phyloP scores from a whole-genome alignment of 805 yeast species.

The Yamadazyma sp. region DNA sequence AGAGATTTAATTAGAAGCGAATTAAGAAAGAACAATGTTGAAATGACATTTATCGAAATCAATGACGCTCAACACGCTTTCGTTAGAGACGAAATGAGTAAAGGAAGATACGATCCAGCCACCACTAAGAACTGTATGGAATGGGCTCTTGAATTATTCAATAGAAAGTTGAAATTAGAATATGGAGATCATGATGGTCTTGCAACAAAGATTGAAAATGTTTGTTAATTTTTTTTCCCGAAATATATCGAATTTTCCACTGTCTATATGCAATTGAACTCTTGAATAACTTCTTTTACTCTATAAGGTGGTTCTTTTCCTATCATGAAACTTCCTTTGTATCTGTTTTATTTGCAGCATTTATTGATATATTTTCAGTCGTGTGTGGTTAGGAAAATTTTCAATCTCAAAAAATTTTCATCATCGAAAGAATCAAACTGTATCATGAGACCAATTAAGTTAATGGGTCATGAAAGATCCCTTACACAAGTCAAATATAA shows the following conservation, averaged over 20 bases:
- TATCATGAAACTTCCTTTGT: too few relatives aligned
- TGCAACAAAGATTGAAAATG: slow-evolving; percentile 52
- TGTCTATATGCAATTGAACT: too few relatives aligned
- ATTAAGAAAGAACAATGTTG: slow-evolving; percentile 56
- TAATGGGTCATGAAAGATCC: slow-evolving; percentile 97
- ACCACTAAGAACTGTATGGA: slow-evolving; percentile 64
- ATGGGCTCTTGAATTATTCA: slow-evolving; percentile 67
- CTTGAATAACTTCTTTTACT: too few relatives aligned
- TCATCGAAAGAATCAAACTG: slow-evolving; percentile 1
- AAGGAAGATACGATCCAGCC: slow-evolving; percentile 82
- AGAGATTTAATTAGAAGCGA: slow-evolving; percentile 65
- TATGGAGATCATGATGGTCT: slow-evolving; percentile 61
- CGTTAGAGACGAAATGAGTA: slow-evolving; percentile 72
- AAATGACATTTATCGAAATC: slow-evolving; percentile 69
- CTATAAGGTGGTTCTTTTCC: too few relatives aligned
- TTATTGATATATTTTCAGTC: too few relatives aligned
- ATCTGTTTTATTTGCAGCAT: too few relatives aligned
- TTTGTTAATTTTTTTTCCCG: slow-evolving; percentile 42
- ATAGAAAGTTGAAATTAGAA: slow-evolving; percentile 63
- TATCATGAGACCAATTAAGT: slow-evolving; percentile 49
- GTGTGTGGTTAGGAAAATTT: too few relatives aligned
- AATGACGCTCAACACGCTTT: slow-evolving; percentile 84
- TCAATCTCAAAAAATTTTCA: slow-evolving; percentile 11
- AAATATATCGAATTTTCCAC: too few relatives aligned
- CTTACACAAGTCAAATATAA: slow-evolving; percentile 94